Evolutionary conservation across 768 basidiomycete genomes (phyloP), one percentile per base, ranked within the genome.

Genomic region (Plicaturopsis crispa): DNA sequence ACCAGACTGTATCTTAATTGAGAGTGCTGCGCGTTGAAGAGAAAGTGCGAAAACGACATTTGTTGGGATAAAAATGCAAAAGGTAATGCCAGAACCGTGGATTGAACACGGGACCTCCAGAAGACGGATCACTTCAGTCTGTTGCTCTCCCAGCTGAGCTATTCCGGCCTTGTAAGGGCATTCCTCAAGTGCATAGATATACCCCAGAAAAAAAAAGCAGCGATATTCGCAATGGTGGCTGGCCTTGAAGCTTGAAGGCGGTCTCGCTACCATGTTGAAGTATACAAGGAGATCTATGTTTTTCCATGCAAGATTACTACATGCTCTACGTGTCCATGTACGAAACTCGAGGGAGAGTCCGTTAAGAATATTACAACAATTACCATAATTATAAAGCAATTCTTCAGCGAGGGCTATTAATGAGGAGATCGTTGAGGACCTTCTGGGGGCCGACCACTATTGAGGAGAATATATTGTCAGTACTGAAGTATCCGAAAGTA

Each of bases 71-170:
- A 28, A 28, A 28, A 28, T 28, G 26, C 26, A 28, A 28, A 28
- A n/a, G n/a, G n/a, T n/a, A 54, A 53, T 80, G 78, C 75, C 77
- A 76, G 69, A 69, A 77, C 77, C 75, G 74, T 77, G 78, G 78
- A 75, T 79, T 70, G 78, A 80, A 80, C 78, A 76, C 74, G 70
- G 75, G 78, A 79, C 78, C 78, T 80, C 72, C 70, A 80, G 76
- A 79, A 67, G 7, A 22, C 17, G 6, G 17, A 32, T 17, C 7
- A 40, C 75, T 78, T 78, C 75, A 78, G 75, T 78, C 75, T 77
- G 69, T 70, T 75, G 75, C 75, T 78, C 75, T 78, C 75, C 75
- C 75, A 78, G 70, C 75, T 78, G 75, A 78, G 75, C 75, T 78
- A 78, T 67, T 28, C 26, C 26, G 26, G 26, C 26, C 14, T 28